Conservation (phyloP, 2,329 filamentous ascomycete species). For the Sphaerostilbella broomeana region DNA sequence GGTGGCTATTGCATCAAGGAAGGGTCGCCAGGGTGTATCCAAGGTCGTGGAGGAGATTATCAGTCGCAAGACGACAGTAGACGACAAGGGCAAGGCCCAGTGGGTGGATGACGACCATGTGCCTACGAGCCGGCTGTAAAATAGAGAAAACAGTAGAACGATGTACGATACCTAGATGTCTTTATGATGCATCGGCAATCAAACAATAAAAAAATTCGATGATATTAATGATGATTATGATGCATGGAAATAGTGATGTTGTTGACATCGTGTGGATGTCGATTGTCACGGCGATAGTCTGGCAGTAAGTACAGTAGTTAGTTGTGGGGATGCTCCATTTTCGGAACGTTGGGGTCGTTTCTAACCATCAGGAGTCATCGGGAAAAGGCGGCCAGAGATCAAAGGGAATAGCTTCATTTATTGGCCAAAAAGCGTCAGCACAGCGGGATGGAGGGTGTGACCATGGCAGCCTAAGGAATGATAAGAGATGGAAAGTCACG, state of each 20-base stretch:
- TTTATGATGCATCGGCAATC: slow-evolving; percentile 3
- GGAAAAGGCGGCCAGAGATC: background rate
- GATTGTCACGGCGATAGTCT: background rate
- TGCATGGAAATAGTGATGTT: background rate
- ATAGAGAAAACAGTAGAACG: background rate
- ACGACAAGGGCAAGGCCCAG: slow-evolving; percentile 35
- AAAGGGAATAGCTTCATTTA: slow-evolving; percentile 10
- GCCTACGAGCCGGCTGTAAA: slow-evolving; percentile 29
- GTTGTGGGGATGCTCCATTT: background rate
- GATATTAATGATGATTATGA: background rate
- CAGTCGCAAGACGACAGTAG: slow-evolving; percentile 50
- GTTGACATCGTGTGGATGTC: background rate
- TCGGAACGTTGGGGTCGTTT: background rate
- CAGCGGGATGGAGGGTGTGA: slow-evolving; percentile 10
- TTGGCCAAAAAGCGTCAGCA: slow-evolving; percentile 2
- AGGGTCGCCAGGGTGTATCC: slow-evolving; percentile 61
- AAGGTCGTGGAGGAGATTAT: slow-evolving; percentile 65
- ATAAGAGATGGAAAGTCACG: slow-evolving; percentile 12
- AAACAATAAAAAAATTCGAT: background rate
- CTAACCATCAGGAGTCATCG: slow-evolving; percentile 12
- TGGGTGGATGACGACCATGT: slow-evolving; percentile 30
- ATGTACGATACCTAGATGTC: slow-evolving; percentile 1
- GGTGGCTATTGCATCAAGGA: slow-evolving; percentile 53
- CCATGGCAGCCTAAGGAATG: slow-evolving; percentile 5
- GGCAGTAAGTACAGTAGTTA: background rate